Conservation (phyloP, 2,329 filamentous ascomycete genomes). For the Pezicula carpinea region DNA sequence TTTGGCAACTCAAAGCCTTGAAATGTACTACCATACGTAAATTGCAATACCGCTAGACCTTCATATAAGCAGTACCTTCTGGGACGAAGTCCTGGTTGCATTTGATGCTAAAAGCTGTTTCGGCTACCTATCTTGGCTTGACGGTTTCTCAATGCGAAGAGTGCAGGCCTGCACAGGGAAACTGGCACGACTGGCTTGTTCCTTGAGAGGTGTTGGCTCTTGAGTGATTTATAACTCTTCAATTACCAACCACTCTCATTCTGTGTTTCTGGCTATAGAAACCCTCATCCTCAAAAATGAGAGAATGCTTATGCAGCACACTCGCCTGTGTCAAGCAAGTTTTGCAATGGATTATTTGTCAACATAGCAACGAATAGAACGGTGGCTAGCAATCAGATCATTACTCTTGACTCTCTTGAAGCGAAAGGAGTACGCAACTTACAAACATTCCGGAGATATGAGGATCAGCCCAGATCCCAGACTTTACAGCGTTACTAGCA, state of each 20-base stretch:
- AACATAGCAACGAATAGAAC: conserved; percentile 59
- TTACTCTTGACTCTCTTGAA: background rate
- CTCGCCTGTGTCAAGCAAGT: conserved; percentile 65
- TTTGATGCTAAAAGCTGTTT: conserved; percentile 78
- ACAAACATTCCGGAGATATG: conserved; percentile 71
- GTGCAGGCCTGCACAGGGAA: conserved; percentile 69
- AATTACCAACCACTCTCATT: too few species aligned
- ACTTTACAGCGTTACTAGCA: conserved; percentile 48
- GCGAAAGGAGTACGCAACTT: background rate
- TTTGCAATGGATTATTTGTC: conserved; percentile 60
- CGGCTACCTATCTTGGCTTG: conserved; percentile 67
- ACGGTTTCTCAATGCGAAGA: conserved; percentile 59
- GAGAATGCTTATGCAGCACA: conserved; percentile 82
- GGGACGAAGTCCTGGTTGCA: conserved; percentile 49
- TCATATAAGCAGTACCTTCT: conserved; percentile 49
- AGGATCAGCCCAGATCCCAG: conserved; percentile 74
- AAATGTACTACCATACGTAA: conserved; percentile 64
- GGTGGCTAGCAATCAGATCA: conserved; percentile 46
- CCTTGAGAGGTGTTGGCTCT: conserved; percentile 71
- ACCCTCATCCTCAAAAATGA: conserved; percentile 53
- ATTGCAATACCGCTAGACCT: conserved; percentile 82
- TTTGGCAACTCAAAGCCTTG: conserved; percentile 67
- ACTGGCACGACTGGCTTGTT: conserved; percentile 66
- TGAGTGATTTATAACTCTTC: conserved; percentile 66
- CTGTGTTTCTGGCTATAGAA: too few species aligned